These are phyloP conservation scores for Colletotrichum scovillei DNA, from an alignment of 2,329 filamentous ascomycete species.

Conservation along the genomic window DNA sequence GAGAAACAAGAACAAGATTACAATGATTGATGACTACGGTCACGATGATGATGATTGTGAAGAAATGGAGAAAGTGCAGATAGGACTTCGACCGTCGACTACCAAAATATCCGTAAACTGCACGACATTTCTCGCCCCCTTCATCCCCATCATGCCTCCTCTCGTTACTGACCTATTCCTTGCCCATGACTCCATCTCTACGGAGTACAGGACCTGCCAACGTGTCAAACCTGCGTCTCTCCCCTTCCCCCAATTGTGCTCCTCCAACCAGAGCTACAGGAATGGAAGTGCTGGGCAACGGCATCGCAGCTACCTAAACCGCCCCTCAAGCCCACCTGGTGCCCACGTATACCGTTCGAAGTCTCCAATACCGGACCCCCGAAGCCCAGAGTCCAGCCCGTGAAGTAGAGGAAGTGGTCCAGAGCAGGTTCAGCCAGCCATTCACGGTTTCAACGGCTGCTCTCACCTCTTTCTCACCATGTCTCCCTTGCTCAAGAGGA, in stretches of 20 bases:
- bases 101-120: not conserved
- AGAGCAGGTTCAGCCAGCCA: not conserved
- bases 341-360: not conserved
- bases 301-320: not conserved
- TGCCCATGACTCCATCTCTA: not conserved
- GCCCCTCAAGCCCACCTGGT: constrained; percentile 1
- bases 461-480: not conserved
- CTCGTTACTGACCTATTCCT: not conserved
- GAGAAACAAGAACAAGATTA: not conserved
- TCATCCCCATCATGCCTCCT: not conserved
- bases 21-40: not conserved
- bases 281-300: constrained; percentile 20
- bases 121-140: constrained; percentile 4
- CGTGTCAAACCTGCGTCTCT: not conserved
- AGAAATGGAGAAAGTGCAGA: not conserved
- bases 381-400: not conserved
- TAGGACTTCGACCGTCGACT: not conserved
- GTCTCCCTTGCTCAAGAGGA: not conserved
- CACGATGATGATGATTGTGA: not conserved
- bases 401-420: not conserved
- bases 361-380: not conserved
- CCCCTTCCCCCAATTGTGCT: too few species aligned
- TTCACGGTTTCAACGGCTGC: not conserved
- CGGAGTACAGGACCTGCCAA: not conserved
- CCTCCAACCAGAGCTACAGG: constrained; percentile 3